Base-by-base conservation (phyloP, 345 rosid genomes). In the Ricinus communis region DNA sequence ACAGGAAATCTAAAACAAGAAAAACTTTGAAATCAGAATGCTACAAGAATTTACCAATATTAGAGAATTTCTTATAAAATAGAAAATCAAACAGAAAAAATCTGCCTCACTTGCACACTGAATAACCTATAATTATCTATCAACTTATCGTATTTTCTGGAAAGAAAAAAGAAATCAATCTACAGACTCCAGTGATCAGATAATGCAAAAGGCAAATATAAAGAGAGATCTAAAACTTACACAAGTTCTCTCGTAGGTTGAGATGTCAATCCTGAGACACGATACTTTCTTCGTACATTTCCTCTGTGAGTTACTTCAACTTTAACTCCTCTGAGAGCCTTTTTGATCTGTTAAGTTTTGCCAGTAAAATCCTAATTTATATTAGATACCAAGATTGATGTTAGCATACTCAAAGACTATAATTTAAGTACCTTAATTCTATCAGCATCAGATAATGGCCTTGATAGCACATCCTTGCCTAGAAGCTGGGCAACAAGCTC, bases 271-370 rank as follows among this genome's bases (percentile, higher is more conserved):
- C 99, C 99, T 1, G 99, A 86, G 76, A 96, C 98, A n/a, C 99
- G 98, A 65, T 96, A 96, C 71, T 96, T 96, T 59, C 99, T 89
- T 63, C 99, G 79, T 28, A 93, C 91, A 31, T 83, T 91, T 28
- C 93, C 95, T 78, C 98, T 75, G 53, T 96, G 99, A 1, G 98
- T 96, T 22, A 96, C 99, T 83, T 96, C 99, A 51, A 96, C 99
- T 85, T 96, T 96, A 56, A 96, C 97, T 62, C 99, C 99, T 70
- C 99, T 84, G 5, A 96, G 90, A 53, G 85, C 99, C 79, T 87
- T 90, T 68, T 96, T 96, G 28, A 93, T 83, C 99, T 96, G 87
- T 70, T 74, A 36, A 43, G 57, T 33, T 50, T 66, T 14, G 51
- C 43, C 5, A 61, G 14, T 24, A 33, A 64, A 45, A 51, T 9